These are phyloP conservation scores for Eleusine coracana DNA, from an alignment of 176 grass and related monocot species.

Conservation along the genomic window DNA sequence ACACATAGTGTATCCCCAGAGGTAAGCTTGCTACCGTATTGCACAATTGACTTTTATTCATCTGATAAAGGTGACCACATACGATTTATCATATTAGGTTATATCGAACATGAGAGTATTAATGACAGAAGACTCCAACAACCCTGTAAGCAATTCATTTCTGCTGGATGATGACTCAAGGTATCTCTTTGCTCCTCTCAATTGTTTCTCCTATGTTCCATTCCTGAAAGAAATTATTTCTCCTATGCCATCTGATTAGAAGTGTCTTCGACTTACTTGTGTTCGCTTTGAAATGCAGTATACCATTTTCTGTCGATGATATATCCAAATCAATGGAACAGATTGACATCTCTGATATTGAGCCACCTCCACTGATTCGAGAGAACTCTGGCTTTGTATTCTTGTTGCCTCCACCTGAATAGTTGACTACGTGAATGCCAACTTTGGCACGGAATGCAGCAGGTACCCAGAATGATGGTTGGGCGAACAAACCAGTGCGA, in stretches of 20 bases:
- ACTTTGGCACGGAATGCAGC: constrained; percentile 34
- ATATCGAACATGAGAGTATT: constrained; percentile 98
- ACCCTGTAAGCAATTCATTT: constrained; percentile 95
- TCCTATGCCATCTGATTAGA: constrained; percentile 17
- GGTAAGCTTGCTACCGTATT: constrained; percentile 49
- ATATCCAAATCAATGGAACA: constrained; percentile 95
- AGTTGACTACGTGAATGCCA: constrained; percentile 9
- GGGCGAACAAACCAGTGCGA: constrained; percentile 2
- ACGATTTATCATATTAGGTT: constrained; percentile 54
- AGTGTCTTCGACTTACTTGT: constrained; percentile 16
- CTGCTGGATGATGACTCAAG: constrained; percentile 97
- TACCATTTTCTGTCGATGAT: constrained; percentile 93
- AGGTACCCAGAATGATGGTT: constrained; percentile 5
- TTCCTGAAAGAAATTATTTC: background rate
- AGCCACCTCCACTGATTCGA: constrained; percentile 77
- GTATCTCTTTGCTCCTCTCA: constrained; percentile 42
- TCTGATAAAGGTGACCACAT: constrained; percentile 24
- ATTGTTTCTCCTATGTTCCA: background rate
- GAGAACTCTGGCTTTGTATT: constrained; percentile 96
- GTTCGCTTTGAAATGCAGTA: constrained; percentile 58
- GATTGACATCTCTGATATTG: constrained; percentile 89
- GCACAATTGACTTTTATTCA: background rate
- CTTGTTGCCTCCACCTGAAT: constrained; percentile 70
- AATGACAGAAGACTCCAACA: constrained; percentile 99
- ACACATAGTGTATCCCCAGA: constrained; percentile 94